phyloP scores from a whole-genome alignment of 768 basidiomycete genomes.

The Mycena venus region DNA sequence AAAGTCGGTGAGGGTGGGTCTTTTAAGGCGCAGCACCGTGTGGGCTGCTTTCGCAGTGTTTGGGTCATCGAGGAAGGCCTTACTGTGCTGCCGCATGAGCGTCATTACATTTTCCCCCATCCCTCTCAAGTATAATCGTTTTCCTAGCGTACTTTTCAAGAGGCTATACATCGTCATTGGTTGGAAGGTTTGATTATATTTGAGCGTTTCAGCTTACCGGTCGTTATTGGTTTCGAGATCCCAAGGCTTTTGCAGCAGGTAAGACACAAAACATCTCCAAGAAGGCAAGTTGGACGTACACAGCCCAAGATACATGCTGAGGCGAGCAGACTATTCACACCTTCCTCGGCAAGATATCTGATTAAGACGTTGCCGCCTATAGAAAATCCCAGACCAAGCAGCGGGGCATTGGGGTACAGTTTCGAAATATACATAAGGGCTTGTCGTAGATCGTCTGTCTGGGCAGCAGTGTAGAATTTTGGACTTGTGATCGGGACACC shows the following conservation, averaged over 20 bases:
- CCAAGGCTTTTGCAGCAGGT: conserved; percentile 59
- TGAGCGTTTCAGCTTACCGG: conserved; percentile 25
- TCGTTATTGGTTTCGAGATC: conserved; percentile 50
- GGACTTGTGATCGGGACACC: conserved; percentile 86
- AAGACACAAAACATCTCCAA: not conserved
- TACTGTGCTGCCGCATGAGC: conserved; percentile 67
- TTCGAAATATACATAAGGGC: conserved; percentile 82
- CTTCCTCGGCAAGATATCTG: conserved; percentile 90
- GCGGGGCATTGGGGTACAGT: conserved; percentile 81
- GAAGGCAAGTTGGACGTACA: conserved; percentile 58
- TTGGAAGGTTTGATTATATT: not conserved
- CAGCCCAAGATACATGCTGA: conserved; percentile 83
- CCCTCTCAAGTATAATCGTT: conserved; percentile 77
- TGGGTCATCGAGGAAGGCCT: conserved; percentile 59
- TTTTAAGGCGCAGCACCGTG: conserved; percentile 59
- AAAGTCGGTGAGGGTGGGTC: conserved; percentile 70
- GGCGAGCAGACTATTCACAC: conserved; percentile 69
- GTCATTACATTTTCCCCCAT: conserved; percentile 82
- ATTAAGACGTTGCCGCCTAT: conserved; percentile 93
- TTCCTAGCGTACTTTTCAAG: conserved; percentile 64
- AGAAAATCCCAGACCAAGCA: conserved; percentile 93
- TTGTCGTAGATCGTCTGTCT: conserved; percentile 90
- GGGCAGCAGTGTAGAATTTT: conserved; percentile 89
- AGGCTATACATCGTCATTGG: conserved; percentile 56
- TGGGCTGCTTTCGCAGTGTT: conserved; percentile 64